Evolutionary conservation across 2,329 filamentous ascomycete genomes (phyloP).

Genomic region (Onygenales sp.): DNA sequence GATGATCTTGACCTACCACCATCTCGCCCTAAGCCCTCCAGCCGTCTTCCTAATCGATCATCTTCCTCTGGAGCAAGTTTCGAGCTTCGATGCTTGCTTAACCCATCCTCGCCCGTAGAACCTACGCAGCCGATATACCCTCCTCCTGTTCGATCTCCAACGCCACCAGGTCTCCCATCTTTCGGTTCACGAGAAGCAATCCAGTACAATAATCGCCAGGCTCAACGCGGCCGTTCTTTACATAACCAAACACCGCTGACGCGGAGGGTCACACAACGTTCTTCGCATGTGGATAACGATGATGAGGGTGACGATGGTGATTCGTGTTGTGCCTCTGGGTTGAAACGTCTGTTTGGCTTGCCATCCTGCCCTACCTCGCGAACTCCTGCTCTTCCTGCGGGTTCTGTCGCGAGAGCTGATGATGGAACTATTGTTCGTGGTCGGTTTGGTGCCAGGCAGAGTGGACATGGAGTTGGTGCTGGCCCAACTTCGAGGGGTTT

Average conservation of each 20-base stretch:
- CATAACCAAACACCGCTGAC: conserved; percentile 2
- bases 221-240: background rate
- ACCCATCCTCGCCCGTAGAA: conserved; percentile 18
- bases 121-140: conserved; percentile 25
- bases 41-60: conserved; percentile 7
- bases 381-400: conserved; percentile 11
- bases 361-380: conserved; percentile 10
- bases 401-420: conserved; percentile 26
- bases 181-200: conserved; percentile 34
- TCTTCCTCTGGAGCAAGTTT: conserved; percentile 18
- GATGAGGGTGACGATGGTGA: conserved; percentile 4
- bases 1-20: conserved; percentile 17
- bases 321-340: conserved; percentile 6
- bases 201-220: conserved; percentile 9
- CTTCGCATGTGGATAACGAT: background rate
- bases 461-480: conserved; percentile 29
- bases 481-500: conserved; percentile 14
- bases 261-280: background rate
- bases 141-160: conserved; percentile 29
- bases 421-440: conserved; percentile 34
- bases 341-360: conserved; percentile 23
- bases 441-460: conserved; percentile 30
- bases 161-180: conserved; percentile 35
- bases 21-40: conserved; percentile 7
- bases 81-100: conserved; percentile 16